These are phyloP conservation scores for Ailanthus altissimus DNA, from an alignment of 345 rosid genomes.

Conservation along the genomic window DNA sequence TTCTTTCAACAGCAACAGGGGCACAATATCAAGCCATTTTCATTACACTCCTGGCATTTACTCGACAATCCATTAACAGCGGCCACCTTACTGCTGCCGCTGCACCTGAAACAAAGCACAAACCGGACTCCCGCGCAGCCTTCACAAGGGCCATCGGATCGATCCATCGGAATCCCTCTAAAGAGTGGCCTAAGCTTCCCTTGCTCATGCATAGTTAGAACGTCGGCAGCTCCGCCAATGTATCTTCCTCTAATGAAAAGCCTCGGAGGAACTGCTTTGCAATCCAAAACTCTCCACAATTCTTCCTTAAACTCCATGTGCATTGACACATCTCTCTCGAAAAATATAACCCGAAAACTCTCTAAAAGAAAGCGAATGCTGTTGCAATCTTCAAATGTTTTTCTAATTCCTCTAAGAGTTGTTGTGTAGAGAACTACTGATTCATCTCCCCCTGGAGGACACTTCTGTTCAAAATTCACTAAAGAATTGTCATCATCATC, in stretches of 20 bases:
- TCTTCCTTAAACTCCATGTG: constrained; percentile 71
- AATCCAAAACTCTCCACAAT: constrained; percentile 50
- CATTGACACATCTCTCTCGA: constrained; percentile 84
- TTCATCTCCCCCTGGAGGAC: constrained; percentile 74
- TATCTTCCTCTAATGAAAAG: constrained; percentile 76
- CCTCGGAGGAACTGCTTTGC: constrained; percentile 67
- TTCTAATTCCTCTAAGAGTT: constrained; percentile 71
- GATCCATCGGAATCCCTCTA: constrained; percentile 49
- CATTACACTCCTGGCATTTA: constrained; percentile 70
- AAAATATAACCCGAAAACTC: constrained; percentile 58
- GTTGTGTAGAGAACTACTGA: constrained; percentile 76
- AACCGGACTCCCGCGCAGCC: constrained; percentile 69
- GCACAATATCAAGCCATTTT: constrained; percentile 79
- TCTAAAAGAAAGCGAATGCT: constrained; percentile 63
- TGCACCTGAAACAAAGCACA: constrained; percentile 65
- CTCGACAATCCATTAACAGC: constrained; percentile 34
- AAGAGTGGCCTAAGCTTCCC: constrained; percentile 64
- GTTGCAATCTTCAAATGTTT: constrained; percentile 85
- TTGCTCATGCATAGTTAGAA: constrained; percentile 64
- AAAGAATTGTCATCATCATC: constrained; percentile 36
- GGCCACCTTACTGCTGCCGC: constrained; percentile 61
- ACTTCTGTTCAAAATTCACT: constrained; percentile 48
- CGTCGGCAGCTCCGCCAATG: constrained; percentile 82
- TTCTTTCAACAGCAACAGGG: constrained; percentile 47
- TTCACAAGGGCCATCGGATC: constrained; percentile 38